Evolutionary conservation across 805 yeast species (phyloP).

Genomic region (Isabelozyma heimii): DNA sequence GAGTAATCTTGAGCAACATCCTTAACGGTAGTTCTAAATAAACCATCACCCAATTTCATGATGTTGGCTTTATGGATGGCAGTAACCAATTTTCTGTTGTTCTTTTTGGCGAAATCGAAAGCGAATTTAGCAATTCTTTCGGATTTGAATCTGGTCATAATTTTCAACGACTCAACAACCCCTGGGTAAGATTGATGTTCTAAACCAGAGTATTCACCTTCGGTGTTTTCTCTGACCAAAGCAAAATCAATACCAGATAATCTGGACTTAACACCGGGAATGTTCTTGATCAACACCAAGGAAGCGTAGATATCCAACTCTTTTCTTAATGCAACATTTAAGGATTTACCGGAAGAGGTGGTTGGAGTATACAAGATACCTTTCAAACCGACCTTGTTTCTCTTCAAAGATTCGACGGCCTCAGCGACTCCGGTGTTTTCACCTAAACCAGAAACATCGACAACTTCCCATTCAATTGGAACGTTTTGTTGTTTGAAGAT

Average conservation of each 20-base stretch:
- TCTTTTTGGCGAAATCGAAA: constrained; percentile 89
- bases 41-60: constrained; percentile 98
- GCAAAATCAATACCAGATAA: constrained; percentile 88
- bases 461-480: constrained; percentile 88
- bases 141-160: constrained; percentile 89
- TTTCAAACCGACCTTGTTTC: constrained; percentile 95
- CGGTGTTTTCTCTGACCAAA: constrained; percentile 96
- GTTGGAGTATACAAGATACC: constrained; percentile 93
- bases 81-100: constrained; percentile 88
- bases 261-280: constrained; percentile 91
- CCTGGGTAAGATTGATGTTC: constrained; percentile 98
- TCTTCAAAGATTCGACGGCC: constrained; percentile 87
- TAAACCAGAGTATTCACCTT: constrained; percentile 97
- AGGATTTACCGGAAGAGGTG: constrained; percentile 72
- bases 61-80: constrained; percentile 99
- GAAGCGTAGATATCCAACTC: constrained; percentile 95
- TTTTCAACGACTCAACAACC: constrained; percentile 94
- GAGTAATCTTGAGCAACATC: constrained; percentile 84
- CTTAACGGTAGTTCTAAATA: constrained; percentile 91
- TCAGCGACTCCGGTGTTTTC: constrained; percentile 67
- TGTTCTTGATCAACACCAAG: constrained; percentile 86
- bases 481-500: constrained; percentile 84
- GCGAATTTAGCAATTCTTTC: constrained; percentile 98
- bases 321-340: constrained; percentile 95
- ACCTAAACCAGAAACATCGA: constrained; percentile 46